A percentile compares a stretch with the other conserved stretches of the same genome.
Evolutionary conservation across 345 rosid genomes (phyloP).

Genomic region (Citropsis articulata): DNA sequence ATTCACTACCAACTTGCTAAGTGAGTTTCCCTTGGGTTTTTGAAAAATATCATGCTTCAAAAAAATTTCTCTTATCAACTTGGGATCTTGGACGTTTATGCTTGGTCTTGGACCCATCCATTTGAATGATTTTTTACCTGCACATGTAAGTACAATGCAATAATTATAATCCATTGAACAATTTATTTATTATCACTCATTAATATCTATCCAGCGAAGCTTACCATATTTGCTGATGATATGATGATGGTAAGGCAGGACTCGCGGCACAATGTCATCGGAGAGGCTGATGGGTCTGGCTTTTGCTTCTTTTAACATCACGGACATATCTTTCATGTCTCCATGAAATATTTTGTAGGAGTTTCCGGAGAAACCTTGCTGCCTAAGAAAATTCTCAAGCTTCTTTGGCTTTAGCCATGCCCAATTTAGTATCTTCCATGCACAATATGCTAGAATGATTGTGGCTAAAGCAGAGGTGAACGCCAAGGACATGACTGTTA

Average conservation of each 20-base stretch:
- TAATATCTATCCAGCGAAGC: background rate
- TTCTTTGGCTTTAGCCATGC: constrained; percentile 48
- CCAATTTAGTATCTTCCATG: constrained; percentile 32
- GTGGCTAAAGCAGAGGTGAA: background rate
- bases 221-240: background rate
- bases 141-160: background rate
- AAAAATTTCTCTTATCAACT: background rate
- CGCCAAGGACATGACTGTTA: background rate
- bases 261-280: constrained; percentile 32
- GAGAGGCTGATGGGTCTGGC: constrained; percentile 33
- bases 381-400: constrained; percentile 41
- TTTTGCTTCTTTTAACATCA: constrained; percentile 25
- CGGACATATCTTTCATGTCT: constrained; percentile 32
- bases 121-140: constrained; percentile 7
- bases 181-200: background rate
- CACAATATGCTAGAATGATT: background rate
- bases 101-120: constrained; percentile 15
- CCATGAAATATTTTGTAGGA: constrained; percentile 36
- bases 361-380: constrained; percentile 45
- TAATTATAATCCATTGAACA: too few relatives aligned
- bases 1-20: background rate
- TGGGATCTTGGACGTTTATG: constrained; percentile 3
- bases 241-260: constrained; percentile 35
- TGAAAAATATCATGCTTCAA: background rate
- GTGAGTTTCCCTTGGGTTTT: background rate